These are phyloP conservation scores for Sclerotiophoma versabilis DNA, from an alignment of 2,329 filamentous ascomycete species.

Conservation along the genomic window DNA sequence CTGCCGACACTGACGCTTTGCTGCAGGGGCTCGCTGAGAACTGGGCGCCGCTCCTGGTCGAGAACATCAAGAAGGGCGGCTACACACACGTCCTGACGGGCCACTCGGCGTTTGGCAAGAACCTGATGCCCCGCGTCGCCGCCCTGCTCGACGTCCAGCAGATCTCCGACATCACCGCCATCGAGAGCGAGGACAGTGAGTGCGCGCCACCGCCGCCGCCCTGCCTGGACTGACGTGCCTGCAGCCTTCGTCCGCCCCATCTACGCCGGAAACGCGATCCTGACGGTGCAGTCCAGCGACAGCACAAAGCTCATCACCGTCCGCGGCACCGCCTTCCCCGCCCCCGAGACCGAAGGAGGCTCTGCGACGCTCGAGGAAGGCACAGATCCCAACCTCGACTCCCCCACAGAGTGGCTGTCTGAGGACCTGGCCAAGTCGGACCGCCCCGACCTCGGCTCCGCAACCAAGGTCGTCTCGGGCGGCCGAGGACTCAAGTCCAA, in stretches of 20 bases:
- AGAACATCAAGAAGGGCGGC: slow-evolving; percentile 95
- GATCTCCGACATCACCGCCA: slow-evolving; percentile 86
- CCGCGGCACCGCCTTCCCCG: slow-evolving; percentile 88
- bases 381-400: slow-evolving; percentile 78
- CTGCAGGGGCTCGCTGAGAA: slow-evolving; percentile 82
- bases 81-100: slow-evolving; percentile 91
- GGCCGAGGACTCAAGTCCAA: slow-evolving; percentile 96
- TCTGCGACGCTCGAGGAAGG: slow-evolving; percentile 81
- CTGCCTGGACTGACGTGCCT: slow-evolving; percentile 4
- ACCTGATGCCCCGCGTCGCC: slow-evolving; percentile 86
- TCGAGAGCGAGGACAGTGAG: slow-evolving; percentile 85
- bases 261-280: slow-evolving; percentile 96
- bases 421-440: slow-evolving; percentile 94
- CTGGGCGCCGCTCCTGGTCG: slow-evolving; percentile 88
- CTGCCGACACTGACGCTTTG: slow-evolving; percentile 14
- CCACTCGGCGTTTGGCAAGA: slow-evolving; percentile 97
- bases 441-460: slow-evolving; percentile 91
- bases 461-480: slow-evolving; percentile 87
- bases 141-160: slow-evolving; percentile 92
- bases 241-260: slow-evolving; percentile 89
- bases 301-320: slow-evolving; percentile 88
- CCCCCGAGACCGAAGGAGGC: slow-evolving; percentile 73
- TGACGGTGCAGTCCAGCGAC: slow-evolving; percentile 92
- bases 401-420: slow-evolving; percentile 85
- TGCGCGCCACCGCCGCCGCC: slow-evolving; percentile 8